A percentile compares a stretch with the other conserved stretches of the same genome.
Conservation (phyloP, 495 filamentous ascomycete genomes). For the Xylaria palmicola region DNA sequence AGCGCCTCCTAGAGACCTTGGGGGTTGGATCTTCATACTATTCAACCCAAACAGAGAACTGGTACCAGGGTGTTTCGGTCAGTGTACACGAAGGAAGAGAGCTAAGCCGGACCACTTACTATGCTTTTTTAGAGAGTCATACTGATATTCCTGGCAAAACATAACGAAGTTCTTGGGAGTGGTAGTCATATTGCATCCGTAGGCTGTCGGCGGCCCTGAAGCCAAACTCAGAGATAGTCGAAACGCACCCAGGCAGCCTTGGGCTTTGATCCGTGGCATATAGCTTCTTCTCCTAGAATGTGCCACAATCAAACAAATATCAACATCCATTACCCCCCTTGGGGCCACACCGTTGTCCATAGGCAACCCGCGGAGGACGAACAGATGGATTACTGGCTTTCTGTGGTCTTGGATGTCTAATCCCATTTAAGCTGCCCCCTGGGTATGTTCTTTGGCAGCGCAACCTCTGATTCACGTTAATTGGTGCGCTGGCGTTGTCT, state of each 20-base stretch:
- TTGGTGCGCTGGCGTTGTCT: conserved; percentile 10
- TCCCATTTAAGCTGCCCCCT: conserved; percentile 3
- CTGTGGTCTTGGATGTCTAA: neutral
- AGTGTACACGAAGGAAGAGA: too few relatives aligned
- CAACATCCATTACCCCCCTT: conserved; percentile 21
- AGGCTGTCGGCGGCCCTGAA: neutral
- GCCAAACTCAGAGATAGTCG: conserved; percentile 36
- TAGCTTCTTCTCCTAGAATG: conserved; percentile 29
- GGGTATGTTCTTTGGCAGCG: conserved; percentile 13
- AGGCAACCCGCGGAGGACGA: conserved; percentile 32
- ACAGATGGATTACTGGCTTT: conserved; percentile 10
- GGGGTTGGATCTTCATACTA: too few relatives aligned
- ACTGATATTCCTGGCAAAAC: too few relatives aligned
- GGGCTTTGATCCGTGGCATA: conserved; percentile 10
- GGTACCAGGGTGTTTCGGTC: too few relatives aligned
- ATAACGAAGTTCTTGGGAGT: too few relatives aligned
- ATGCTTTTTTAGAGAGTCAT: too few relatives aligned
- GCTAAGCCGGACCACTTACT: too few relatives aligned
- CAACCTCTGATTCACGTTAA: conserved; percentile 16
- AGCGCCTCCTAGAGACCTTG: too few relatives aligned
- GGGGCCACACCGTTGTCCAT: conserved; percentile 21
- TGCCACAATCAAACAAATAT: conserved; percentile 34
- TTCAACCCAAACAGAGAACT: too few relatives aligned
- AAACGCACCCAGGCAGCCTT: conserved; percentile 23
- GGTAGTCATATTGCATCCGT: too few relatives aligned